Conservation (phyloP, 2,329 filamentous ascomycete species). For the Alternaria hordeiaustralica region DNA sequence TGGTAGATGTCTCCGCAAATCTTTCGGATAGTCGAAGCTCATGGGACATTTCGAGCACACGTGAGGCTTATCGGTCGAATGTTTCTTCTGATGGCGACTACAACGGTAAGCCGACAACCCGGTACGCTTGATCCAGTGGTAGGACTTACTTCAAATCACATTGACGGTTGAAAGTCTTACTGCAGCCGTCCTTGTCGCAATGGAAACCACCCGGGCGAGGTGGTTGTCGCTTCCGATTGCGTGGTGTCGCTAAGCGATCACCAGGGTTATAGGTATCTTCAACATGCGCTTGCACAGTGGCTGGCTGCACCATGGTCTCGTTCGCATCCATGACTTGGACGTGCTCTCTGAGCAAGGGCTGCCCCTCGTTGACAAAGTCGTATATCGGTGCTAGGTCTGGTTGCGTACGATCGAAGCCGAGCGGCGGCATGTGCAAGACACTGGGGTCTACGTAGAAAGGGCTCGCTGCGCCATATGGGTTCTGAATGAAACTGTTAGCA, state of each 20-base stretch:
- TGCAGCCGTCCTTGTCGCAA: constrained; percentile 32
- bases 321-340: constrained; percentile 28
- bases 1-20: constrained; percentile 37
- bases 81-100: constrained; percentile 45
- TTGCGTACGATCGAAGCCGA: constrained; percentile 8
- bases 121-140: not conserved
- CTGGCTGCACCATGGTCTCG: constrained; percentile 34
- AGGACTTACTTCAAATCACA: constrained; percentile 46
- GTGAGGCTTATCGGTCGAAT: constrained; percentile 40
- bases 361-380: constrained; percentile 6
- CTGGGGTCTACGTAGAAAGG: constrained; percentile 2
- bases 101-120: constrained; percentile 12
- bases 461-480: constrained; percentile 4
- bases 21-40: constrained; percentile 46
- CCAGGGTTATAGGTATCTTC: constrained; percentile 40
- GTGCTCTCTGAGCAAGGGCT: constrained; percentile 18
- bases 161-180: constrained; percentile 36
- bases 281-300: constrained; percentile 36
- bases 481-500: constrained; percentile 24
- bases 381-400: constrained; percentile 9
- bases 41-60: constrained; percentile 39
- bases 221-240: constrained; percentile 27
- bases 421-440: constrained; percentile 3
- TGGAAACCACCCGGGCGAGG: constrained; percentile 34
- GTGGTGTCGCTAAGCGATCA: constrained; percentile 24